A percentile compares a stretch with the other conserved stretches of the same genome.
These are phyloP conservation scores for Tulasnella sp. DNA, from an alignment of 768 basidiomycete species.

Conservation along the genomic window DNA sequence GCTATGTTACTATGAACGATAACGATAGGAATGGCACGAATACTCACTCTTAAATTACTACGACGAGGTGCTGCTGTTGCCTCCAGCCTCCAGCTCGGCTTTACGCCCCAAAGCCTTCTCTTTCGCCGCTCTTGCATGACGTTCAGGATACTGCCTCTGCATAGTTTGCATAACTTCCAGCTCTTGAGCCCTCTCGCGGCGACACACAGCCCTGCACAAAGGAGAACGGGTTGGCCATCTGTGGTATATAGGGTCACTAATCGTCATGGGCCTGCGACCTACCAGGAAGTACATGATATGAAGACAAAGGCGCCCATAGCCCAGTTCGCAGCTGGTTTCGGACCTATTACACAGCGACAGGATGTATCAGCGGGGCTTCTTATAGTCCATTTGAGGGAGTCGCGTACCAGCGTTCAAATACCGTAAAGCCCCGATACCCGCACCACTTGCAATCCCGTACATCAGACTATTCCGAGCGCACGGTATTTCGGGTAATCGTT, in stretches of 20 bases:
- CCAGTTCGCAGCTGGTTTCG: constrained; percentile 72
- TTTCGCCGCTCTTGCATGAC: constrained; percentile 29
- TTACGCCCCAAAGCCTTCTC: constrained; percentile 21
- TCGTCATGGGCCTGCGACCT: constrained; percentile 34
- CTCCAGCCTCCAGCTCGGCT: neutral
- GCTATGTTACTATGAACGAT: neutral
- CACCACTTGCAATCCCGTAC: constrained; percentile 74
- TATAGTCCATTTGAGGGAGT: constrained; percentile 28
- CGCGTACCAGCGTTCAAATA: constrained; percentile 59
- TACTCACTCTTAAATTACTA: neutral
- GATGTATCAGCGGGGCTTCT: neutral
- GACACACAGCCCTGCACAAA: constrained; percentile 31
- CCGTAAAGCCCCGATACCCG: constrained; percentile 70
- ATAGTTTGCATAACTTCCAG: constrained; percentile 29
- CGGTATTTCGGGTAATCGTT: constrained; percentile 64
- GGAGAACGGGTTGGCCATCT: neutral
- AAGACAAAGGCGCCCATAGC: constrained; percentile 68
- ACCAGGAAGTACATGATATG: constrained; percentile 70
- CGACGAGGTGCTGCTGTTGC: neutral
- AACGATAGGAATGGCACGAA: neutral
- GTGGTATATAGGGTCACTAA: neutral
- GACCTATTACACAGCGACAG: constrained; percentile 42
- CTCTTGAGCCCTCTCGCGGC: constrained; percentile 29
- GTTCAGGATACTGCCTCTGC: constrained; percentile 31
- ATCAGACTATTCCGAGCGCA: constrained; percentile 74